Base-by-base conservation (phyloP, 306 rosid genomes). In the Dalbergia cultrata region DNA sequence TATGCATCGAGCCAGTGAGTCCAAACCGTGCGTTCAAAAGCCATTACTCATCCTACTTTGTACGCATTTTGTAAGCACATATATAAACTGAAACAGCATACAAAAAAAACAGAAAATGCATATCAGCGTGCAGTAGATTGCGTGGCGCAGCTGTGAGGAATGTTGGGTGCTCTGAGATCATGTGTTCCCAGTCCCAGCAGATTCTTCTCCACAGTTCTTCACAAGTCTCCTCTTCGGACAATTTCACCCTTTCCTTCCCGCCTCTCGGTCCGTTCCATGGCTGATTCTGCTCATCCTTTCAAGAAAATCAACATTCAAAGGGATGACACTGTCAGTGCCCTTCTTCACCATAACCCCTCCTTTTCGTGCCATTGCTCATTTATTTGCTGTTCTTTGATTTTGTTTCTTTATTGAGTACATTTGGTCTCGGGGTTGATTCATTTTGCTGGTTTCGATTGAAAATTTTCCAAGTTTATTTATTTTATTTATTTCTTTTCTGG, bases 281-380 rank as follows among this genome's bases (percentile, higher is more conserved):
- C 97, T 43, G 85, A 85, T 73, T 88, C 97, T 37, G 80, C 93
- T 14, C 92, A 92, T 9, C 91, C 94, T 65, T 95, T 95, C 89
- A 89, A 85, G 76, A 91, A 93, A 88, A 86, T 95, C 76, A 97
- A 84, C 80, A 91, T 95, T 81, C 92, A 88, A 65, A 85, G 97
- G 66, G 97, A 88, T 14, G 88, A 85, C 78, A 84, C 96, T 61
- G 97, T 95, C 21, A 90, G 94, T 82, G 33, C 6, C 4, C 33
- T 45, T 65, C 11, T 31, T 73, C 35, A 5, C 49, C 61, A 8
- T n/a, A 69, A 18, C 33, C 9, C 5, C 71, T 26, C 17, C 1
- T 8, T 17, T 45, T 16, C 56, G 0, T 14, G 4, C 19, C 41
- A 9, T 34, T 70, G 26, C 53, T 31, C 22, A 49, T 31, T 76